Conservation (phyloP, 2,329 filamentous ascomycete species). For the Talaromyces sp. region DNA sequence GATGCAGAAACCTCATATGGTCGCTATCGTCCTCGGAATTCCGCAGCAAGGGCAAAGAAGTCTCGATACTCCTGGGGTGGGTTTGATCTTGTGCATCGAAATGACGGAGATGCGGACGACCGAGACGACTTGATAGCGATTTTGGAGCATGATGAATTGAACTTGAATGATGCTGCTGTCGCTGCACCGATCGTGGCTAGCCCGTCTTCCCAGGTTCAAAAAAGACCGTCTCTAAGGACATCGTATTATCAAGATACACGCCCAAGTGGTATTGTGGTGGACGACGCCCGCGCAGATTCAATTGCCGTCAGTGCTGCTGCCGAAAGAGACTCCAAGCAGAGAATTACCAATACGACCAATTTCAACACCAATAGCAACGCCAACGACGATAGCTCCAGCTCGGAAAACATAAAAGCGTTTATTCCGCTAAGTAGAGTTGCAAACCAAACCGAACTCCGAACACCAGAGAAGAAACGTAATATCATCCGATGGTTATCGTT, state of each 20-base stretch:
- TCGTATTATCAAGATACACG: neutral
- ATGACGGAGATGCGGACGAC: neutral
- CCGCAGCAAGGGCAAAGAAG: neutral
- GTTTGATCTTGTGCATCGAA: conserved; percentile 9
- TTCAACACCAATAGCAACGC: no score
- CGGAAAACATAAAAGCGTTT: neutral
- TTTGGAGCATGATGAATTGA: conserved; percentile 11
- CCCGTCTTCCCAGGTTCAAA: neutral
- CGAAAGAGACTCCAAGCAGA: neutral
- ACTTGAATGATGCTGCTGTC: neutral
- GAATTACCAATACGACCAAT: neutral
- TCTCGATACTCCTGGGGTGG: conserved; percentile 7
- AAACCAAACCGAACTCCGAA: neutral
- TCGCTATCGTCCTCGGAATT: conserved; percentile 3
- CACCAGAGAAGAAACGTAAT: neutral
- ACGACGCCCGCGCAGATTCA: neutral
- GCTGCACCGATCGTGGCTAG: neutral
- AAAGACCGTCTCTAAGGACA: neutral
- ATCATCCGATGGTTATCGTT: conserved; percentile 5
- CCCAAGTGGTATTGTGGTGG: neutral
- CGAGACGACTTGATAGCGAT: conserved; percentile 9
- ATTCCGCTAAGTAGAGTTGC: neutral
- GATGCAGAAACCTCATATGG: neutral
- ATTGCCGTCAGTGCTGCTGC: neutral
- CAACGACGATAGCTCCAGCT: neutral